These are phyloP conservation scores for Isoetes taiwanensis DNA, from an alignment of 75 land plant genomes.

Conservation along the genomic window DNA sequence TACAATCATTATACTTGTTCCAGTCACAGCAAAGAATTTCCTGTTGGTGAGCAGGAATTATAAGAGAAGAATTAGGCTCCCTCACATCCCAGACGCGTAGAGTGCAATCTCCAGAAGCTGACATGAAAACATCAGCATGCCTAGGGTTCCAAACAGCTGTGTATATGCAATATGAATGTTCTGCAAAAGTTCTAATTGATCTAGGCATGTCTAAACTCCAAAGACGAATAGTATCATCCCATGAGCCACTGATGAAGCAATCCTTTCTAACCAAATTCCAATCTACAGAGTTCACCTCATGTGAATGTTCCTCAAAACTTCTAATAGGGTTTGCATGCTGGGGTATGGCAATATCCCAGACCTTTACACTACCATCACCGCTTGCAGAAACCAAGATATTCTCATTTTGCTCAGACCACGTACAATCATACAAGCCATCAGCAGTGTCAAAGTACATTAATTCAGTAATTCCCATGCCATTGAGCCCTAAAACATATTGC, in stretches of 20 bases:
- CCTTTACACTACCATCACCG: conserved; percentile 84
- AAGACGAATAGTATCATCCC: conserved; percentile 83
- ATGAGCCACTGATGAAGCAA: conserved; percentile 68
- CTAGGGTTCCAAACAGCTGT: conserved; percentile 72
- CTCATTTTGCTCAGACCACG: conserved; percentile 88
- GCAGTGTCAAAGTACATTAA: conserved; percentile 57
- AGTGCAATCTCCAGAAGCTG: conserved; percentile 91
- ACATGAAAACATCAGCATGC: conserved; percentile 82
- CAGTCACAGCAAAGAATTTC: conserved; percentile 89
- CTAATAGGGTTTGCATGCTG: conserved; percentile 66
- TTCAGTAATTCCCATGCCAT: conserved; percentile 38
- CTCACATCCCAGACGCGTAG: conserved; percentile 79
- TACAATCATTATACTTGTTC: conserved; percentile 83
- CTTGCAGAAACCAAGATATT: conserved; percentile 69
- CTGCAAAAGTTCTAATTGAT: conserved; percentile 60
- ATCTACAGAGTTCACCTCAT: conserved; percentile 71
- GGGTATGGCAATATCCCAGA: conserved; percentile 65
- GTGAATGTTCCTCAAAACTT: conserved; percentile 66
- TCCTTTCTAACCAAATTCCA: conserved; percentile 78
- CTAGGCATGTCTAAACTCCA: conserved; percentile 74
- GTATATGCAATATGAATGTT: conserved; percentile 89
- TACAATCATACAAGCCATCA: conserved; percentile 77
- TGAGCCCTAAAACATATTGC: conserved; percentile 69
- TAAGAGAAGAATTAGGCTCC: conserved; percentile 50
- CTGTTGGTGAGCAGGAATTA: conserved; percentile 72